Evolutionary conservation across 345 rosid species (phyloP).

Genomic region (Salix suchowensis): DNA sequence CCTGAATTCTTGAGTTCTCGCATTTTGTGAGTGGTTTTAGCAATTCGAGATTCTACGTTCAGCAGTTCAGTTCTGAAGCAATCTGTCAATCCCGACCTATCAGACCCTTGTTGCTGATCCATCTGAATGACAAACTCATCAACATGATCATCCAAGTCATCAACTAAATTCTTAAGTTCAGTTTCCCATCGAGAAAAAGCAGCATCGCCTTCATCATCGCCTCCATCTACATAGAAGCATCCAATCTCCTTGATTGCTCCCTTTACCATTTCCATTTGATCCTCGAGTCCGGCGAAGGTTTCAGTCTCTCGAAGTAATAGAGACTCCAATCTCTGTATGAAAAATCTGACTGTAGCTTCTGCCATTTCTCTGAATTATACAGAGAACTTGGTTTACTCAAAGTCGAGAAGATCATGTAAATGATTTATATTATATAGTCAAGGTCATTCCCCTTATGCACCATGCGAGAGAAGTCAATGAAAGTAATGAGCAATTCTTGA

Average conservation of each 20-base stretch:
- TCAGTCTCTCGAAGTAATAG: constrained; percentile 8
- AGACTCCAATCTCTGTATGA: constrained; percentile 23
- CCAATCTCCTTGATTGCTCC: constrained; percentile 14
- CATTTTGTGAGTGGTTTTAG: constrained; percentile 6
- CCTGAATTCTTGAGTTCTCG: constrained; percentile 7
- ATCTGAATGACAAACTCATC: constrained; percentile 31
- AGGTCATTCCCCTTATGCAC: not conserved
- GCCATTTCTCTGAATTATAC: constrained; percentile 20
- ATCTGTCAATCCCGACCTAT: constrained; percentile 13
- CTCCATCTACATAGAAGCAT: not conserved
- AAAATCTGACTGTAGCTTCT: constrained; percentile 25
- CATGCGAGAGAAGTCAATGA: not conserved
- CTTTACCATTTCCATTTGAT: constrained; percentile 5
- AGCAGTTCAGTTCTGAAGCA: constrained; percentile 18
- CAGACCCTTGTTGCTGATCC: constrained; percentile 13
- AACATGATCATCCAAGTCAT: constrained; percentile 22
- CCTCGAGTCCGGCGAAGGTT: constrained; percentile 19
- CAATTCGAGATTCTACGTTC: constrained; percentile 16
- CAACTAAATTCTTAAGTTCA: not conserved
- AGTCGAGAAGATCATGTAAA: not conserved
- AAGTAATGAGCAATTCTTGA: not conserved
- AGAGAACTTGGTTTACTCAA: not conserved
- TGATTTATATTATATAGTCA: not conserved
- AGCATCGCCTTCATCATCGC: constrained; percentile 11
- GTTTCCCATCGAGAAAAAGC: constrained; percentile 9